Base-by-base conservation (phyloP, 257 asterid species). In the Agastache rugosa region DNA sequence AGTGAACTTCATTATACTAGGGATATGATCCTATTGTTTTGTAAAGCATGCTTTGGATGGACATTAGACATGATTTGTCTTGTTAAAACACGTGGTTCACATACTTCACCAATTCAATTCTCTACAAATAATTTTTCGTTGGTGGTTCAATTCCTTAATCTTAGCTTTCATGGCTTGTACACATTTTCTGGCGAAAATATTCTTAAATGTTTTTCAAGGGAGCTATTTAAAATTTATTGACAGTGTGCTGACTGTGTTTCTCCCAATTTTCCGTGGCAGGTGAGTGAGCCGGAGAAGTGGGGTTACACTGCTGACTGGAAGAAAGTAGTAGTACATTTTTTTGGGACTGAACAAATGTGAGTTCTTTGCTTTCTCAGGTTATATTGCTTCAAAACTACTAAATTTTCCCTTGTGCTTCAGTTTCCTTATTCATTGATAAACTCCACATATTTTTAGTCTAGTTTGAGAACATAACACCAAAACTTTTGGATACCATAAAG, bases 301-400 rank as follows among this genome's bases (percentile, higher is more conserved):
- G 94, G 96, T 56, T 89, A 88, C 80, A 68, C 91, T 11, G 77
- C 82, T 77, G 98, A 90, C 78, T 67, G 73, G 87, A 93, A 86
- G 90, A 93, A 93, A 86, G 86, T 93, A 68, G 83, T 91, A 3
- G 98, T 93, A 58, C 80, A 74, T 80, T 93, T 93, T 79, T 93
- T 90, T 81, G 97, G 98, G 71, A 85, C 91, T 63, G 91, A 79
- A 60, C 96, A 93, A 81, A 88, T 93, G 98, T 93, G 89, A 85
- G 97, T 87, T 56, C 56, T 48, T 42, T 17, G 47, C 58, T 51
- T 63, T 61, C 50, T 20, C 34, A 45, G 19, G 73, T 14, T 54
- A 35, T 67, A 25, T 65, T 69, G 48, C 53, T 58, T 65, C 53
- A 8, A 3, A 34, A 65, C 12, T 22, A 35, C 42, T 29, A 29